A percentile compares a stretch with the other conserved stretches of the same genome.
phyloP scores from a whole-genome alignment of 805 yeast species.

The Yamadazyma phyllophila region DNA sequence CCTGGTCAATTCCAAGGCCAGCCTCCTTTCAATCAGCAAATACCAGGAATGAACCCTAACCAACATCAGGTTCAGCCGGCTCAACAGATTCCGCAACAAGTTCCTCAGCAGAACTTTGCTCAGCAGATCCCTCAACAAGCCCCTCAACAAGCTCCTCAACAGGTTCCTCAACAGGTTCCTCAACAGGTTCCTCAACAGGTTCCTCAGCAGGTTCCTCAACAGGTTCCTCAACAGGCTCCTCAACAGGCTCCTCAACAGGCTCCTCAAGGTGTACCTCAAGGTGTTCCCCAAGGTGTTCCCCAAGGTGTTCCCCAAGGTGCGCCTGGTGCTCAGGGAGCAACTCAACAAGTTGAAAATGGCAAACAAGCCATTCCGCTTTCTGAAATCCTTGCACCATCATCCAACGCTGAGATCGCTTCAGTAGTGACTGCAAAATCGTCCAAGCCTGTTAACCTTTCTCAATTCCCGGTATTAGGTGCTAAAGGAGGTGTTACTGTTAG shows the following conservation, averaged over 20 bases:
- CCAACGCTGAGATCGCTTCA: constrained; percentile 10
- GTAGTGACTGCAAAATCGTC: constrained; percentile 8
- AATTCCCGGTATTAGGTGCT: constrained; percentile 56
- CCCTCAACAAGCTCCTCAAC: constrained; percentile 6
- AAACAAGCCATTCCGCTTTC: constrained; percentile 11
- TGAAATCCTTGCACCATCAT: constrained; percentile 13
- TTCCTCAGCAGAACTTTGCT: constrained; percentile 11
- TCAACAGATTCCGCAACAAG: constrained; percentile 12
- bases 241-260: neutral
- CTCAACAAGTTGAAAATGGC: neutral
- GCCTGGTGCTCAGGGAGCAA: no score
- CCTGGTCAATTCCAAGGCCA: constrained; percentile 18
- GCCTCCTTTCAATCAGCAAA: constrained; percentile 13
- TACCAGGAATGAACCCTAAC: constrained; percentile 6
- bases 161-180: constrained; percentile 1
- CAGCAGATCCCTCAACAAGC: constrained; percentile 10
- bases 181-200: constrained; percentile 4
- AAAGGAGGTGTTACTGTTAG: constrained; percentile 24
- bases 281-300: no score
- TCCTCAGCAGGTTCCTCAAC: neutral
- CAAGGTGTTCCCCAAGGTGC: no score
- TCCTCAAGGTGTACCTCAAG: no score
- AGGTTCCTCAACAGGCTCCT: neutral
- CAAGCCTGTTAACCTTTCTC: constrained; percentile 37
- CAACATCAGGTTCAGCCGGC: constrained; percentile 10